Evolutionary conservation across 2,329 filamentous ascomycete species (phyloP).

Genomic region (Exophiala calicioides): DNA sequence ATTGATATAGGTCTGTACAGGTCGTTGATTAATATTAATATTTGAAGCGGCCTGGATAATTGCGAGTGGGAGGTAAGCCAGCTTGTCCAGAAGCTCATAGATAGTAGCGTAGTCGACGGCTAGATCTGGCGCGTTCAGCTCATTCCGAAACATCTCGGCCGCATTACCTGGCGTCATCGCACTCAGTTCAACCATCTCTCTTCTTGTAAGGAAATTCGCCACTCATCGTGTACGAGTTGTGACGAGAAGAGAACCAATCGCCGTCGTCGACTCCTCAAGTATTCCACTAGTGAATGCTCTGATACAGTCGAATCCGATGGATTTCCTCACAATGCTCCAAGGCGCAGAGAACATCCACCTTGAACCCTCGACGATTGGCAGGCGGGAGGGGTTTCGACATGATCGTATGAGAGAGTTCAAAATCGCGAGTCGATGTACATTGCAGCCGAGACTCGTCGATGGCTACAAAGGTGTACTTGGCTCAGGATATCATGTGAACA

Average conservation of each 20-base stretch:
- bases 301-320: neutral
- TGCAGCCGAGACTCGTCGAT: no score
- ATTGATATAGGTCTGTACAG: conserved; percentile 21
- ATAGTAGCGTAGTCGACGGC: neutral
- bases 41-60: conserved; percentile 33
- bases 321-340: neutral
- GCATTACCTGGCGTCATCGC: neutral
- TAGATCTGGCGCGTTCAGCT: neutral
- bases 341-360: no score
- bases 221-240: neutral
- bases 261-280: neutral
- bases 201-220: neutral
- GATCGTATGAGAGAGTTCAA: no score
- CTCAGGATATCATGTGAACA: no score
- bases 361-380: no score
- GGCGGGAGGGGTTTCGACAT: no score
- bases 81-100: conserved; percentile 23
- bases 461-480: no score
- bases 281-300: neutral
- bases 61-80: conserved; percentile 33
- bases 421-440: no score
- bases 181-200: neutral
- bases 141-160: neutral
- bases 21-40: conserved; percentile 20
- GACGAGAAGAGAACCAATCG: neutral